Evolutionary conservation across 176 grass and related monocot species (phyloP).

Genomic region (Musa itinerans): DNA sequence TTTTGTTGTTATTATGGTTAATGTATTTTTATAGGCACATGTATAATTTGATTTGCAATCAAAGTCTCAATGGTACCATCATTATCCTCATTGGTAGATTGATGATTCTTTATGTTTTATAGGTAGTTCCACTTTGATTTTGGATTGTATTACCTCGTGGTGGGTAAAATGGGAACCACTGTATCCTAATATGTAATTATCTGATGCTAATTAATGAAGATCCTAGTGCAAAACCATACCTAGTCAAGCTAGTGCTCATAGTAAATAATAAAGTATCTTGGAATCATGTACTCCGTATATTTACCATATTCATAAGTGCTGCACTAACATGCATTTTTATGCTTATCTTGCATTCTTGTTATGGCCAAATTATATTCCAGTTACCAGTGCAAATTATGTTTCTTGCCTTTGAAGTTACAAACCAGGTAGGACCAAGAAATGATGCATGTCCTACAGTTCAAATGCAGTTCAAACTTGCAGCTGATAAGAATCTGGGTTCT

Average conservation of each 20-base stretch:
- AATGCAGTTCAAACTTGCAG: conserved; percentile 42
- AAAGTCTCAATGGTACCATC: no score
- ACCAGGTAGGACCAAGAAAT: conserved; percentile 41
- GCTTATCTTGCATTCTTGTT: not conserved
- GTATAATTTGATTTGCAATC: no score
- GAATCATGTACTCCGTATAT: not conserved
- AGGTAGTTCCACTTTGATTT: no score
- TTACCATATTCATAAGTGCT: not conserved
- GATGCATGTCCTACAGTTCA: conserved; percentile 28
- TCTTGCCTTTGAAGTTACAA: conserved; percentile 27
- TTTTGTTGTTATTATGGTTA: no score
- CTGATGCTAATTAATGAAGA: no score
- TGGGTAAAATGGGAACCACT: no score
- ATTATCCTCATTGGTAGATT: no score
- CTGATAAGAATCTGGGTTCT: conserved; percentile 27
- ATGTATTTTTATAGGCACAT: no score
- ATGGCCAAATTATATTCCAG: conserved; percentile 10
- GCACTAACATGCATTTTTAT: not conserved
- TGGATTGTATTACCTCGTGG: no score
- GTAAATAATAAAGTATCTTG: not conserved
- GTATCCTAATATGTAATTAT: no score
- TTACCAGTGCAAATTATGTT: conserved; percentile 34
- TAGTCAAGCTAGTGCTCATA: not conserved
- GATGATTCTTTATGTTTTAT: no score
- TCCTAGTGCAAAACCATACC: not conserved